Evolutionary conservation across 139 green algal genomes (phyloP).

Genomic region (Marvania coccoides): DNA sequence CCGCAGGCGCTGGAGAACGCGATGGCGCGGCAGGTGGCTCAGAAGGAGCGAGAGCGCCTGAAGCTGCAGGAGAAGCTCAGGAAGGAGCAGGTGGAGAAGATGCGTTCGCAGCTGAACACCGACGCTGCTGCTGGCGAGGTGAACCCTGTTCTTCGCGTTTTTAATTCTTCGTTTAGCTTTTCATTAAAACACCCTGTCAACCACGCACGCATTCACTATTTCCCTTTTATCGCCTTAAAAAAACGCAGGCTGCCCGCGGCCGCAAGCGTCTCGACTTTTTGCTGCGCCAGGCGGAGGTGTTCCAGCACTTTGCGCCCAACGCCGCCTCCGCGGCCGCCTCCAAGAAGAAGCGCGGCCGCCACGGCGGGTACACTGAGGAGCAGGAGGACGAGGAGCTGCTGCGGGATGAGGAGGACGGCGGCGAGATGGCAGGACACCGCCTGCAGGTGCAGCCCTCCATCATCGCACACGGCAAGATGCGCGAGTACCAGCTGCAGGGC

Average conservation of each 20-base stretch:
- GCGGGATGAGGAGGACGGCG: conserved; percentile 72
- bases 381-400: conserved; percentile 91
- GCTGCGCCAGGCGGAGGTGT: conserved; percentile 95
- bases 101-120: conserved; percentile 71
- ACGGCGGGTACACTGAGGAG: conserved; percentile 70
- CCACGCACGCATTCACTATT: neutral
- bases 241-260: conserved; percentile 64
- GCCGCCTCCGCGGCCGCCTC: neutral
- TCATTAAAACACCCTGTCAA: neutral
- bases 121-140: conserved; percentile 56
- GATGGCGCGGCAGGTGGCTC: conserved; percentile 44
- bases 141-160: neutral
- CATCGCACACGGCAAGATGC: conserved; percentile 86
- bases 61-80: conserved; percentile 67
- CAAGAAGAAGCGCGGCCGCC: conserved; percentile 48
- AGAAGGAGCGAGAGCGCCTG: conserved; percentile 74
- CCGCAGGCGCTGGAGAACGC: conserved; percentile 5
- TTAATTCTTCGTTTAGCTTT: neutral
- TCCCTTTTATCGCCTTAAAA: neutral
- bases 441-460: conserved; percentile 74
- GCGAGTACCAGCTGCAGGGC: conserved; percentile 97
- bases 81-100: conserved; percentile 72
- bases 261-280: conserved; percentile 84
- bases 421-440: conserved; percentile 54
- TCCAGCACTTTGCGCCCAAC: conserved; percentile 86